These are phyloP conservation scores for Hymenochaete sp. DNA, from an alignment of 1,284 basidiomycete species.

Conservation along the genomic window DNA sequence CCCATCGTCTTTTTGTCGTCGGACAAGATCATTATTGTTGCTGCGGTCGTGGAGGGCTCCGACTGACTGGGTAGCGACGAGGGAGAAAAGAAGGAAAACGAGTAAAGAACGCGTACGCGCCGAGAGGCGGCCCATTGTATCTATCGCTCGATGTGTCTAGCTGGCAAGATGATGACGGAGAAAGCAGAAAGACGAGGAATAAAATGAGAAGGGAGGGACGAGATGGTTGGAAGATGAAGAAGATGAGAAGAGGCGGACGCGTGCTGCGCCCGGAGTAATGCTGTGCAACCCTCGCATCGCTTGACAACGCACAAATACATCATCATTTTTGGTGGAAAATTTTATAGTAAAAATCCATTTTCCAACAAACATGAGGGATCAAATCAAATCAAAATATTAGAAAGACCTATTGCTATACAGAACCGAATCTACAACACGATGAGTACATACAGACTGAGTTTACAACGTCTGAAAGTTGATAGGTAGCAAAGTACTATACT, in stretches of 20 bases:
- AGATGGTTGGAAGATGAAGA: neutral
- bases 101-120: constrained; percentile 13
- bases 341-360: no score
- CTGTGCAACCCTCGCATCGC: neutral
- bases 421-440: neutral
- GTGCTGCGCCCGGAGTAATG: constrained; percentile 1
- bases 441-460: neutral
- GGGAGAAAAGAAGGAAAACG: constrained; percentile 10
- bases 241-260: constrained; percentile 5
- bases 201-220: constrained; percentile 1
- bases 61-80: constrained; percentile 2
- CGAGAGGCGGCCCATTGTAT: constrained; percentile 9
- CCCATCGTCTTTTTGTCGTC: no score
- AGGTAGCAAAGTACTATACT: constrained; percentile 5
- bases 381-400: no score
- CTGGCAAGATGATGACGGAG: neutral
- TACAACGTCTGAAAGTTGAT: neutral
- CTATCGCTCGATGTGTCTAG: neutral
- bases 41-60: neutral
- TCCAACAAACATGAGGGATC: no score
- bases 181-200: constrained; percentile 1
- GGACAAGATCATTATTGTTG: constrained; percentile 2
- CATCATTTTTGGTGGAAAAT: neutral
- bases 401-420: no score
- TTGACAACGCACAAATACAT: neutral